Percentiles rank a stretch among this genome's conserved stretches.
phyloP scores from a whole-genome alignment of 1,284 basidiomycete species.

The Ustilago hordei region DNA sequence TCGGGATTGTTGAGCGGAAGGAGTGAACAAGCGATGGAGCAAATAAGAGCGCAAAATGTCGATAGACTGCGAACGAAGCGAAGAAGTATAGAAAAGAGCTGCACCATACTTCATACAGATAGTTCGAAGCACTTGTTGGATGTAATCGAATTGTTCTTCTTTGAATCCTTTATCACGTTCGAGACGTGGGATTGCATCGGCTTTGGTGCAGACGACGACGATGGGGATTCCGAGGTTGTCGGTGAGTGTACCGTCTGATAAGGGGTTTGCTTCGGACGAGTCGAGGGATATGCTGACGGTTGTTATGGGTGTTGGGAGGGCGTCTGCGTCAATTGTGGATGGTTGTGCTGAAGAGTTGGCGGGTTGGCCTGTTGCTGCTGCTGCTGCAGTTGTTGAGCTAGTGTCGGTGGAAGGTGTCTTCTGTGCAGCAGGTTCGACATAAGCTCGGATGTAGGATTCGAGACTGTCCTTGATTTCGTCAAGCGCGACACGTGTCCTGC shows the following conservation, averaged over 20 bases:
- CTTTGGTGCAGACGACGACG: constrained; percentile 85
- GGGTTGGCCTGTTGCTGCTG: neutral
- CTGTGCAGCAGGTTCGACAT: constrained; percentile 80
- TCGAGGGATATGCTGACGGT: constrained; percentile 71
- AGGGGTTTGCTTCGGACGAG: constrained; percentile 42
- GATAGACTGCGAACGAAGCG: constrained; percentile 79
- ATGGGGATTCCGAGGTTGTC: constrained; percentile 82
- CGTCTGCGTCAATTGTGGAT: constrained; percentile 1
- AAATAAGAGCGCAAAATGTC: constrained; percentile 85
- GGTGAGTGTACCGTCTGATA: constrained; percentile 51
- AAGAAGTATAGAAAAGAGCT: constrained; percentile 89
- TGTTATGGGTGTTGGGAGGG: constrained; percentile 72
- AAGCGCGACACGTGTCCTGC: constrained; percentile 70
- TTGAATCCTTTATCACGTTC: constrained; percentile 70
- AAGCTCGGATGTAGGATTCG: constrained; percentile 87
- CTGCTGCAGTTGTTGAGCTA: neutral
- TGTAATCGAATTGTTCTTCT: constrained; percentile 94
- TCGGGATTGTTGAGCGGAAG: constrained; percentile 67
- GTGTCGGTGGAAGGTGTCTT: constrained; percentile 28
- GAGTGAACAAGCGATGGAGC: constrained; percentile 85
- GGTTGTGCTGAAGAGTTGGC: neutral
- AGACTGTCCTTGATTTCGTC: constrained; percentile 82
- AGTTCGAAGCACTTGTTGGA: constrained; percentile 92
- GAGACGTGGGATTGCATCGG: constrained; percentile 69
- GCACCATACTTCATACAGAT: constrained; percentile 95